Evolutionary conservation across 2,329 filamentous ascomycete genomes (phyloP).

Genomic region (Colletotrichum lini): DNA sequence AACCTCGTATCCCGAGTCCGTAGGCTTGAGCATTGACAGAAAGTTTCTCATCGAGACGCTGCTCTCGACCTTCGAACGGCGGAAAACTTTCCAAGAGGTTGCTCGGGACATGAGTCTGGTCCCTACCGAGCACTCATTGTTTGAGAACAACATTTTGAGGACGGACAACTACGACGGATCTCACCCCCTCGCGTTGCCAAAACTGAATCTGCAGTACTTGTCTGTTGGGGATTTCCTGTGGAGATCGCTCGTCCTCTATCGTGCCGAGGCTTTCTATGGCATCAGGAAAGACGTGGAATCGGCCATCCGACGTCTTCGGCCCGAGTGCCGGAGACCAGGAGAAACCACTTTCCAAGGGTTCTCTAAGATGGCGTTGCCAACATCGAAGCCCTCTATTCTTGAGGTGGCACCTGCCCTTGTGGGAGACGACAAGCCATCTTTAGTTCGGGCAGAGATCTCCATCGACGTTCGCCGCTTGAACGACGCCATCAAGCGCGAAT

Average conservation of each 20-base stretch:
- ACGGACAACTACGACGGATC: slow-evolving; percentile 92
- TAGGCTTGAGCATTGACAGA: slow-evolving; percentile 75
- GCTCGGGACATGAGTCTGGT: slow-evolving; percentile 79
- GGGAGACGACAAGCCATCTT: slow-evolving; percentile 85
- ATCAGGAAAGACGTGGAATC: slow-evolving; percentile 93
- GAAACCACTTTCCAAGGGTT: slow-evolving; percentile 84
- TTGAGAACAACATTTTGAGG: slow-evolving; percentile 82
- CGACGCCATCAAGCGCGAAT: slow-evolving; percentile 83
- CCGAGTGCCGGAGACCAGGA: slow-evolving; percentile 74
- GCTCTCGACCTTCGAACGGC: slow-evolving; percentile 81
- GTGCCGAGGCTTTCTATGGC: slow-evolving; percentile 92
- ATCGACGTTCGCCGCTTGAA: slow-evolving; percentile 87
- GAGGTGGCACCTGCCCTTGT: slow-evolving; percentile 88
- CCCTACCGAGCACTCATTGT: slow-evolving; percentile 88
- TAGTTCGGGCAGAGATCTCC: slow-evolving; percentile 87
- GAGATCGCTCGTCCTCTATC: slow-evolving; percentile 90
- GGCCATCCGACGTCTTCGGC: slow-evolving; percentile 83
- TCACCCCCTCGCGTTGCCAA: slow-evolving; percentile 89
- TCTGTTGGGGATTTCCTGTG: slow-evolving; percentile 97
- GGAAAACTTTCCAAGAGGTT: slow-evolving; percentile 85
- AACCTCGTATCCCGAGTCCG: slow-evolving; percentile 82
- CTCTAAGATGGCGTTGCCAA: slow-evolving; percentile 92
- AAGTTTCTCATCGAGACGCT: slow-evolving; percentile 80
- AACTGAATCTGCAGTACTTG: slow-evolving; percentile 95
- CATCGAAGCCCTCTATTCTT: slow-evolving; percentile 87